Evolutionary conservation across 2,329 filamentous ascomycete genomes (phyloP), one percentile per base, ranked within the genome.

Genomic region (Knoxdaviesia capensis): DNA sequence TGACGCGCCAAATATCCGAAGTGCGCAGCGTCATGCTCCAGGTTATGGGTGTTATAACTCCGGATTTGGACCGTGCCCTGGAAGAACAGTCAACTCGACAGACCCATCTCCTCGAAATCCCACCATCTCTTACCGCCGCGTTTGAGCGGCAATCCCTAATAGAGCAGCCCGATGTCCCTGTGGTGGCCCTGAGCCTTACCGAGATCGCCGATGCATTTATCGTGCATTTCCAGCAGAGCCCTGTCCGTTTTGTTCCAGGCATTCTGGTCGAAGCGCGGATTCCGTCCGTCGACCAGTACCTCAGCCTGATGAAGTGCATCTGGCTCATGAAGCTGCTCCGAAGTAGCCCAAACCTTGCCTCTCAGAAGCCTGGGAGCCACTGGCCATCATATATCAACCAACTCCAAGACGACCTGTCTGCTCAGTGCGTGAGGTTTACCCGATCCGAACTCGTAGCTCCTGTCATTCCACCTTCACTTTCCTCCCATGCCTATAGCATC

Each of bases 371-470:
- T 6, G 50, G 54, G 11, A 58, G 55, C 2, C 56, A 58, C 33
- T 58, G 56, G 56, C 56, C 56, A n/a, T 58, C 56, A 1, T 58
- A 56, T 30, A 43, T 51, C 9, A 47, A 46, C 6, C 50, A 58
- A 41, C 49, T 58, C 2, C 53, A 58, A 44, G 51, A 56, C 54
- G 48, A 53, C 6, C 45, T 58, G 7, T 56, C 55, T 1, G 43
- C 42, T 0, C 47, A 52, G 39, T 50, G 50, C 40, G 44, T 44
- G 5, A 50, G 53, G 8, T 58, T 56, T 33, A 32, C 30, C 7
- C 39, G 38, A 29, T 39, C 41, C 9, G 54, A 57, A 5, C 46
- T 57, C 6, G 47, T 57, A 0, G 46, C 49, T 7, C 54, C 54
- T 7, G 43, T 42, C 5, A 39, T 48, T 3, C 34, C 41, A 5